phyloP scores from a whole-genome alignment of 1,284 basidiomycete genomes.

The Cryptococcus sp. region DNA sequence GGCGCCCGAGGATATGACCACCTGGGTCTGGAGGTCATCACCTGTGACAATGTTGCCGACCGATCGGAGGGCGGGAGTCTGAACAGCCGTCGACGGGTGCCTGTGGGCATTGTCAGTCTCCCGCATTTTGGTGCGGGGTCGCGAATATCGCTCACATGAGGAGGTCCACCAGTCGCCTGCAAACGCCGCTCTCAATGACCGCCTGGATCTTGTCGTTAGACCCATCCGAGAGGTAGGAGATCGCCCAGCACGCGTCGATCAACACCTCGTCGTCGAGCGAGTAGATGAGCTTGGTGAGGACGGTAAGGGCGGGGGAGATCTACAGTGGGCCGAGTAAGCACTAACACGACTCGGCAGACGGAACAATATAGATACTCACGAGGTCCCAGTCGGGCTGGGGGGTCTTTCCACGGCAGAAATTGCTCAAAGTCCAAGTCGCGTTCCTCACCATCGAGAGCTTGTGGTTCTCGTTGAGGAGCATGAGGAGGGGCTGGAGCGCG shows the following conservation, averaged over 20 bases:
- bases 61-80: slow-evolving; percentile 94
- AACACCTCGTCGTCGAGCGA: slow-evolving; percentile 98
- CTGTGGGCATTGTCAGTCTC: slow-evolving; percentile 17
- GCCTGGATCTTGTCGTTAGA: slow-evolving; percentile 99
- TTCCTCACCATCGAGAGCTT: slow-evolving; percentile 97
- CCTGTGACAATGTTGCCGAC: slow-evolving; percentile 99
- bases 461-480: slow-evolving; percentile 61
- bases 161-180: slow-evolving; percentile 93
- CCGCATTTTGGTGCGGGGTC: background rate
- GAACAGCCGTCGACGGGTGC: slow-evolving; percentile 95
- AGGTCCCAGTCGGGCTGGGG: slow-evolving; percentile 94
- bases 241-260: slow-evolving; percentile 99
- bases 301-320: slow-evolving; percentile 94
- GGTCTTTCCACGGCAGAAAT: slow-evolving; percentile 95
- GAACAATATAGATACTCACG: slow-evolving; percentile 52
- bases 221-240: slow-evolving; percentile 98
- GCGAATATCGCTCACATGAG: slow-evolving; percentile 61
- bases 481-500: slow-evolving; percentile 55
- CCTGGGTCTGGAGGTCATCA: slow-evolving; percentile 97
- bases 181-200: slow-evolving; percentile 97
- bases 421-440: slow-evolving; percentile 96
- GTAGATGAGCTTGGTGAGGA: slow-evolving; percentile 97
- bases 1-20: slow-evolving; percentile 94
- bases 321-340: slow-evolving; percentile 42
- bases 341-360: background rate